Percentiles rank a stretch among this genome's conserved stretches.
Conservation (phyloP, 2,329 filamentous ascomycete species). For the Fusarium subtropicale region DNA sequence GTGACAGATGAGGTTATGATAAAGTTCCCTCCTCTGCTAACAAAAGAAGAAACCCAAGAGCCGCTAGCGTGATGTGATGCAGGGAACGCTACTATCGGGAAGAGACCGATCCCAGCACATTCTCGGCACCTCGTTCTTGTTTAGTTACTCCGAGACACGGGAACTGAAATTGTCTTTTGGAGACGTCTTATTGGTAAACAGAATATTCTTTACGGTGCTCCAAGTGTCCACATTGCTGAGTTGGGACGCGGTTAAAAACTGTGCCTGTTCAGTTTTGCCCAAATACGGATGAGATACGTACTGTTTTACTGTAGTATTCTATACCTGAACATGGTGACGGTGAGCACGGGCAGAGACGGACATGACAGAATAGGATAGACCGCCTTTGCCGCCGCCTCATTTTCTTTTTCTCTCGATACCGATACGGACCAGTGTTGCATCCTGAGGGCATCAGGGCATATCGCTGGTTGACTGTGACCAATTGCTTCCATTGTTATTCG, state of each 20-base stretch:
- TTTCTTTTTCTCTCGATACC: background rate
- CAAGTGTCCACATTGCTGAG: background rate
- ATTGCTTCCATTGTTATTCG: background rate
- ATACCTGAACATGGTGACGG: background rate
- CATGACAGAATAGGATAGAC: background rate
- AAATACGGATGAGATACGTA: background rate
- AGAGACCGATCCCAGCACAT: conserved; percentile 10
- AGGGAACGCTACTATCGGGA: conserved; percentile 10
- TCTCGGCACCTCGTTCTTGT: background rate
- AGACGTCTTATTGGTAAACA: background rate
- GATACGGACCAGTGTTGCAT: background rate
- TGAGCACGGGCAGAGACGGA: background rate
- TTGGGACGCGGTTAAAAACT: background rate
- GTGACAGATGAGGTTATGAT: background rate
- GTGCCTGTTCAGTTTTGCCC: background rate
- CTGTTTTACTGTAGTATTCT: background rate
- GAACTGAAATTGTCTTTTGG: background rate
- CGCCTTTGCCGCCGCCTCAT: conserved; percentile 6
- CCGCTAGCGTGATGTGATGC: conserved; percentile 8
- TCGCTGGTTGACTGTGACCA: background rate
- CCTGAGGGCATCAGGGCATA: background rate
- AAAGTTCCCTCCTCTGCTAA: background rate
- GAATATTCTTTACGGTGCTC: background rate
- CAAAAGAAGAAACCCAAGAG: background rate
- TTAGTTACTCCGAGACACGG: conserved; percentile 1